phyloP scores from a whole-genome alignment of 2,329 filamentous ascomycete species.

The Colletotrichum sansevieriae region DNA sequence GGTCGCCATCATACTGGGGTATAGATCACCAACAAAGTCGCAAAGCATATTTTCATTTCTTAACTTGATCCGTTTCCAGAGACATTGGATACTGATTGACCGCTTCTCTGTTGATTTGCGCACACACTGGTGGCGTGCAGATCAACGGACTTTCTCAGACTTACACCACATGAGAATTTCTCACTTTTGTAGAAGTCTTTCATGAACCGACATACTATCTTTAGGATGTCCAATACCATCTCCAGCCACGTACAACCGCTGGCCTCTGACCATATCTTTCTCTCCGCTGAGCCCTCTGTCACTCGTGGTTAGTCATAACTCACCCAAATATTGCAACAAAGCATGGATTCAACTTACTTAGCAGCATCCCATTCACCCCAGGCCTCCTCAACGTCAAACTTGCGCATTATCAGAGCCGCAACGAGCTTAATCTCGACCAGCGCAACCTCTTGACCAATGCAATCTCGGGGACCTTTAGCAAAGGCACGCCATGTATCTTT shows the following conservation, averaged over 20 bases:
- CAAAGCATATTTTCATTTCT: no score
- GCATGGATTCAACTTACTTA: constrained; percentile 39
- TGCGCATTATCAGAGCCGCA: constrained; percentile 24
- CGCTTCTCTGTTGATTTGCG: no score
- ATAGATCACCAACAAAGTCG: no score
- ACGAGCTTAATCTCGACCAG: constrained; percentile 63
- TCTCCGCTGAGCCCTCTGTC: constrained; percentile 43
- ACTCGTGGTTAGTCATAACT: neutral
- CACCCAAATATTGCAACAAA: neutral
- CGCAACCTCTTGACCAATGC: constrained; percentile 69
- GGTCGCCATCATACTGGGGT: no score
- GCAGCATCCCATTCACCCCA: constrained; percentile 58
- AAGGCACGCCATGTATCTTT: constrained; percentile 66
- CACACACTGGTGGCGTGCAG: no score
- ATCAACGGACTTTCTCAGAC: no score
- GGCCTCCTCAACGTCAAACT: constrained; percentile 24
- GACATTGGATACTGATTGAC: no score
- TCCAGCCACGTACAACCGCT: constrained; percentile 48
- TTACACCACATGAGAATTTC: neutral
- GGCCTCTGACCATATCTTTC: constrained; percentile 46
- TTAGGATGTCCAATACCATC: constrained; percentile 52
- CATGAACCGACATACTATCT: constrained; percentile 53
- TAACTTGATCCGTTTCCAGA: no score
- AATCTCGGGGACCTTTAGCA: constrained; percentile 65
- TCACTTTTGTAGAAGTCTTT: constrained; percentile 44